Evolutionary conservation across 106 monocot genomes (phyloP).

Genomic region (Agapanthus africanus): DNA sequence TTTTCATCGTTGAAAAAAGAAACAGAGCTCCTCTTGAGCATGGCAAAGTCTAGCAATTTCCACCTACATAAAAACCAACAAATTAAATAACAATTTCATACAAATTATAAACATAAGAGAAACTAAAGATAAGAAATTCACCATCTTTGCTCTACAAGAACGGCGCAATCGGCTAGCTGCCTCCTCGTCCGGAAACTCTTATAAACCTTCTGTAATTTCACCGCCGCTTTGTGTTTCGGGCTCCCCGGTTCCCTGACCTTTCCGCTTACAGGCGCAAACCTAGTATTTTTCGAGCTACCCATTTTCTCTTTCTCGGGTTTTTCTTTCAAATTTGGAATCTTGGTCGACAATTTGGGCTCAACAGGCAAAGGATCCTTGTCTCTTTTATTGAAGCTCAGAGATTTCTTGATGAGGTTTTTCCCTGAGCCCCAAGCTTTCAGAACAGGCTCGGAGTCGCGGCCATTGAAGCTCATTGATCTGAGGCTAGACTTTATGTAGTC

Average conservation of each 20-base stretch:
- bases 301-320: no score
- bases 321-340: neutral
- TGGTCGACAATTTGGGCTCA: slow-evolving; percentile 29
- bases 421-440: slow-evolving; percentile 38
- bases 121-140: slow-evolving; percentile 8
- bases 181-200: slow-evolving; percentile 89
- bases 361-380: slow-evolving; percentile 25
- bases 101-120: neutral
- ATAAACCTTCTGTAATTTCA: slow-evolving; percentile 93
- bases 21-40: slow-evolving; percentile 82
- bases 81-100: neutral
- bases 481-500: slow-evolving; percentile 8
- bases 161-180: slow-evolving; percentile 93
- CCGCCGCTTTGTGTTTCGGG: slow-evolving; percentile 64
- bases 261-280: slow-evolving; percentile 15
- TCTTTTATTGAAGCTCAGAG: slow-evolving; percentile 45
- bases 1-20: slow-evolving; percentile 81
- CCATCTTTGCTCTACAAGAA: slow-evolving; percentile 91
- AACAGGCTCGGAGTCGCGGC: slow-evolving; percentile 20
- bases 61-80: slow-evolving; percentile 46
- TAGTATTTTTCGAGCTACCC: slow-evolving; percentile 7
- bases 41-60: slow-evolving; percentile 88
- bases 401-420: slow-evolving; percentile 44
- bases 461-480: slow-evolving; percentile 33
- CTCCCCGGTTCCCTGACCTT: neutral